A percentile compares a stretch with the other conserved stretches of the same genome.
These are phyloP conservation scores for Psilocybe cubensis DNA, from an alignment of 768 basidiomycete species.

Conservation along the genomic window DNA sequence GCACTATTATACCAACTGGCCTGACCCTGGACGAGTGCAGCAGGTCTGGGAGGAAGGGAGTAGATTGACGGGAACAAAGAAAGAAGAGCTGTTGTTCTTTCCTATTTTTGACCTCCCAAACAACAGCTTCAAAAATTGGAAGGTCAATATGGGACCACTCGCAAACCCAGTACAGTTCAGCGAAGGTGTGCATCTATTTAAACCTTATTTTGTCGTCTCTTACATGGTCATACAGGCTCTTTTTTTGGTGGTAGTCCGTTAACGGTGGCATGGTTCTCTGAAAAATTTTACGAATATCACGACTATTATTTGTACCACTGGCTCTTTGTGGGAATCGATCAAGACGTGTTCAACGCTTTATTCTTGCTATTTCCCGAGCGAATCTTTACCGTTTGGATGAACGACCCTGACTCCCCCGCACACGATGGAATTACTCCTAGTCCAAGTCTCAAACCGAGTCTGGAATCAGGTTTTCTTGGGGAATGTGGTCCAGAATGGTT, in stretches of 20 bases:
- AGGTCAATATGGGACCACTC: conserved; percentile 48
- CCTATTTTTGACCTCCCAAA: conserved; percentile 44
- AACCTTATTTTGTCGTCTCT: neutral
- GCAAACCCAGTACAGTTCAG: conserved; percentile 43
- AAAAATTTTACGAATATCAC: conserved; percentile 53
- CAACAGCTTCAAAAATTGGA: conserved; percentile 38
- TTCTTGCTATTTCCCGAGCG: conserved; percentile 43
- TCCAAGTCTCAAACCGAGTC: conserved; percentile 17
- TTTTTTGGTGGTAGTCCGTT: conserved; percentile 56
- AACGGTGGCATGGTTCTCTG: conserved; percentile 50
- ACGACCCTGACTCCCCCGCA: conserved; percentile 26
- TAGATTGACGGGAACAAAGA: conserved; percentile 24
- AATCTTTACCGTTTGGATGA: conserved; percentile 47
- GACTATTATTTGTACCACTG: conserved; percentile 47
- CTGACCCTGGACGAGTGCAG: conserved; percentile 41
- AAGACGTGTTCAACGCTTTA: conserved; percentile 15
- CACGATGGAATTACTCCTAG: conserved; percentile 11
- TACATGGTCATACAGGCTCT: conserved; percentile 36
- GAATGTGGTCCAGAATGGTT: conserved; percentile 45
- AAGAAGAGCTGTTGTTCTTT: conserved; percentile 51
- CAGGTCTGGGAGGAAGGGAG: conserved; percentile 43
- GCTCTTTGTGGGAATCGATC: conserved; percentile 55
- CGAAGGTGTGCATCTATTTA: conserved; percentile 40
- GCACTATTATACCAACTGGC: conserved; percentile 51
- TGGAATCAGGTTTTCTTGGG: conserved; percentile 30